A percentile compares a stretch with the other conserved stretches of the same genome.
Evolutionary conservation across 2,329 filamentous ascomycete species (phyloP).

Genomic region (Metarhizium robertsii): DNA sequence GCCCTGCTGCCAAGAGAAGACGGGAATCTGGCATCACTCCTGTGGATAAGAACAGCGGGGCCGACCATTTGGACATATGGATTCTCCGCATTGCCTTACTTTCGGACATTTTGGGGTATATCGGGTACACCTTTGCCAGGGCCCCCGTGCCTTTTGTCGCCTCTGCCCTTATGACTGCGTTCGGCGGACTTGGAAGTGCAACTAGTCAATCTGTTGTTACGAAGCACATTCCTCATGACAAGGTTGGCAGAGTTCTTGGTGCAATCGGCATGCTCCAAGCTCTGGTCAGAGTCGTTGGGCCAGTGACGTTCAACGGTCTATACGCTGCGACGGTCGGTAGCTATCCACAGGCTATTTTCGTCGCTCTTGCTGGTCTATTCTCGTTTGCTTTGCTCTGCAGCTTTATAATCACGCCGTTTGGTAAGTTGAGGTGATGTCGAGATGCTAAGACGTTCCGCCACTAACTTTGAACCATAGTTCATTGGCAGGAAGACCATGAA

Average conservation of each 20-base stretch:
- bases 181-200: slow-evolving; percentile 79
- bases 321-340: slow-evolving; percentile 72
- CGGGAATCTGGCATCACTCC: slow-evolving; percentile 25
- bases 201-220: slow-evolving; percentile 77
- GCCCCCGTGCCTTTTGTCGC: slow-evolving; percentile 56
- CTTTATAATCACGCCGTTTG: slow-evolving; percentile 62
- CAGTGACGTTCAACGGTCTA: slow-evolving; percentile 75
- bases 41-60: slow-evolving; percentile 52
- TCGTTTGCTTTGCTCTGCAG: slow-evolving; percentile 54
- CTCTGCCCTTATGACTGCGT: slow-evolving; percentile 62
- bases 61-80: slow-evolving; percentile 67
- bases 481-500: slow-evolving; percentile 20
- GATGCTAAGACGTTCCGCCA: not conserved
- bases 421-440: slow-evolving; percentile 42
- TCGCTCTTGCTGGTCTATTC: slow-evolving; percentile 62
- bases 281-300: slow-evolving; percentile 67
- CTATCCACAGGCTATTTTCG: slow-evolving; percentile 76
- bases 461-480: slow-evolving; percentile 14
- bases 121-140: slow-evolving; percentile 63
- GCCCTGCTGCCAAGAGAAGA: slow-evolving; percentile 34
- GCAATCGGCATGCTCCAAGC: slow-evolving; percentile 81
- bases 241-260: slow-evolving; percentile 79
- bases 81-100: slow-evolving; percentile 66
- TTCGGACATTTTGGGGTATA: slow-evolving; percentile 66
- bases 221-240: slow-evolving; percentile 79